Evolutionary conservation across 2,329 filamentous ascomycete genomes (phyloP), one percentile per base, ranked within the genome.

Genomic region (Cordyceps cateniannulata): DNA sequence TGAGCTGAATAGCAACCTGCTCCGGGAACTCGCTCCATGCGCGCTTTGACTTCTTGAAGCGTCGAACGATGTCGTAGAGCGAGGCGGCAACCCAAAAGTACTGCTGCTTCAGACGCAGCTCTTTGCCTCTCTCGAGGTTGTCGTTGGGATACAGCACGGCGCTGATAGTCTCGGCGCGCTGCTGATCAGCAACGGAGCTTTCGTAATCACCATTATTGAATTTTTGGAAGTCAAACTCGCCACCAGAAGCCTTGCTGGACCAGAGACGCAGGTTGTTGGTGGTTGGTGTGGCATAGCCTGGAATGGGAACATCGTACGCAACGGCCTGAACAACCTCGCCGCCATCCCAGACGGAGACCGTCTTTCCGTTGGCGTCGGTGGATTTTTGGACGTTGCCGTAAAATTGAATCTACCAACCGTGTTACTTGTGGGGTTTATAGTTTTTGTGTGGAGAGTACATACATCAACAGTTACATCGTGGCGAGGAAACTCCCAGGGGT

Each of bases 81-180:
- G 95, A 99, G 18, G 95, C 95, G 57, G 95, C 93, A 70, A 96
- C 96, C 95, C 95, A 99, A 79, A 99, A 99, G 82, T 99, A 99
- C 75, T 99, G 95, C 75, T 99, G 95, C 84, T 99, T 99, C 75
- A 99, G 77, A 59, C 95, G 91, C 65, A 99, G 85, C 79, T 99
- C 95, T 76, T 99, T 99, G 64, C 95, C 95, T 66, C 92, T 85
- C 66, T 98, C 93, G 49, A 99, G 84, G 75, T 96, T 98, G 76
- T 98, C 93, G 70, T 99, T 99, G 63, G 95, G 95, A 72, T 99
- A 99, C 49, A 99, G 78, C 16, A 99, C 95, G 35, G 93, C 93
- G 57, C 93, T 97, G 77, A 99, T 99, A 60, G 93, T 98, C 80
- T 99, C 95, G n/a, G 95, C 95, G 62, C 91, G 89, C 79, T 99